These are phyloP conservation scores for Coprinopsis cinerea DNA, from an alignment of 768 basidiomycete genomes.

Conservation along the genomic window DNA sequence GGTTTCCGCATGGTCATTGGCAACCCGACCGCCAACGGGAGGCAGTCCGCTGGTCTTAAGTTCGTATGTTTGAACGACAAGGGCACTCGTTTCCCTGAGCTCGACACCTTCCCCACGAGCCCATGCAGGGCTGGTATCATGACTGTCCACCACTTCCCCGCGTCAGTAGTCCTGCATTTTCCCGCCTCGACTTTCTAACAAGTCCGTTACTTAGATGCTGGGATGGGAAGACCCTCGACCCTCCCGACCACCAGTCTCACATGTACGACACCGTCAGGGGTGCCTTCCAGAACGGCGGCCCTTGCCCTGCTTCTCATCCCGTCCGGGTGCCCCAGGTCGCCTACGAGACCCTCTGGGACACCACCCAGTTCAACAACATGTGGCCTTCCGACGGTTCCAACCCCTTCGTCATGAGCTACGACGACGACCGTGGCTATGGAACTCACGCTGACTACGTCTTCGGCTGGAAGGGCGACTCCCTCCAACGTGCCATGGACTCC, in stretches of 20 bases:
- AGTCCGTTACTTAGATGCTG: conserved; percentile 1
- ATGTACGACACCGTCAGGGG: conserved; percentile 8
- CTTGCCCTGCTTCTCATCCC: conserved; percentile 8
- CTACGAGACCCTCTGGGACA: conserved; percentile 11
- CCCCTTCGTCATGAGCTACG: conserved; percentile 8
- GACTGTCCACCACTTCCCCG: conserved; percentile 10
- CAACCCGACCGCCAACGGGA: conserved; percentile 6
- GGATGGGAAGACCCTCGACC: conserved; percentile 9
- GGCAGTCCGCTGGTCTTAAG: conserved; percentile 2
- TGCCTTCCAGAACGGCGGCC: conserved; percentile 5
- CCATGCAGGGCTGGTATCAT: conserved; percentile 6
- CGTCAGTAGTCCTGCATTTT: neutral
- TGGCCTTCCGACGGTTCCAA: conserved; percentile 1
- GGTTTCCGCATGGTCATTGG: conserved; percentile 10
- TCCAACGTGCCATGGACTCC: conserved; percentile 6
- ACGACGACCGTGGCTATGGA: conserved; percentile 1
- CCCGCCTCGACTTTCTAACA: neutral
- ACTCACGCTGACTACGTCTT: no score
- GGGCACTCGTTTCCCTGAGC: conserved; percentile 6
- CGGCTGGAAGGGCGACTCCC: conserved; percentile 6
- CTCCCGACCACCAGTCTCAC: conserved; percentile 9
- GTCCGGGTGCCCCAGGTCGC: conserved; percentile 9
- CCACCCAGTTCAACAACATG: conserved; percentile 9
- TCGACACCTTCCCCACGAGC: conserved; percentile 6
- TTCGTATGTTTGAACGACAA: conserved; percentile 8